These are phyloP conservation scores for Colletotrichum acutatum DNA, from an alignment of 2,329 filamentous ascomycete species.

Conservation along the genomic window DNA sequence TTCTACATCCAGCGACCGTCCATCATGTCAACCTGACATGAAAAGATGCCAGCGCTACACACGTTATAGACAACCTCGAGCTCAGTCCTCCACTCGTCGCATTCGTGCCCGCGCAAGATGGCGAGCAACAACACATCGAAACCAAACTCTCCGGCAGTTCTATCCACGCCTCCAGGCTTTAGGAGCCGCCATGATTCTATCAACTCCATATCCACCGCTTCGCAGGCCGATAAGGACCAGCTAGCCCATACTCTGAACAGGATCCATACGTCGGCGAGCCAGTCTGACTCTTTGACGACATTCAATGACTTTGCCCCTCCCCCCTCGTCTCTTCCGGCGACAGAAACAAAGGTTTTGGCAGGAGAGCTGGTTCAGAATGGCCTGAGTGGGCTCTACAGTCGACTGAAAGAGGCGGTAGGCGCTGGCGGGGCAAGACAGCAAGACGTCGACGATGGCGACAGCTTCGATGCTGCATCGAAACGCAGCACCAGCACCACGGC, in stretches of 20 bases:
- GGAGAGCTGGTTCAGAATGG: slow-evolving; percentile 85
- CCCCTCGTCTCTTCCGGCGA: slow-evolving; percentile 64
- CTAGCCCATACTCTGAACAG: slow-evolving; percentile 83
- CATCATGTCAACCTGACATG: slow-evolving; percentile 23
- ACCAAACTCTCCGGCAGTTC: slow-evolving; percentile 42
- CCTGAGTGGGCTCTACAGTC: slow-evolving; percentile 88
- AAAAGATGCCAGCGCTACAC: slow-evolving; percentile 14
- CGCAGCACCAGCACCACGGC: slow-evolving; percentile 54
- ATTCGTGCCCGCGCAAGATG: slow-evolving; percentile 38
- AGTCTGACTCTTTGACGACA: slow-evolving; percentile 85
- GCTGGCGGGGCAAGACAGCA: slow-evolving; percentile 63
- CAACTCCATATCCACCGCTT: slow-evolving; percentile 53
- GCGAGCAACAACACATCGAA: slow-evolving; percentile 45
- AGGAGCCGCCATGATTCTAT: slow-evolving; percentile 52
- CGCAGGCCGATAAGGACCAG: slow-evolving; percentile 73
- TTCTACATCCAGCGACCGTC: background rate
- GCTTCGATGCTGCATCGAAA: slow-evolving; percentile 55
- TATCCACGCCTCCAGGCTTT: slow-evolving; percentile 45
- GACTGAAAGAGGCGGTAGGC: slow-evolving; percentile 84
- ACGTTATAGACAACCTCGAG: slow-evolving; percentile 13
- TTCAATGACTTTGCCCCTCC: slow-evolving; percentile 91
- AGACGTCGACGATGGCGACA: slow-evolving; percentile 55
- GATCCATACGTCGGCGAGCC: slow-evolving; percentile 90
- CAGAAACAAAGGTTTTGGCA: slow-evolving; percentile 76
- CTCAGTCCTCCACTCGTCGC: slow-evolving; percentile 2